Evolutionary conservation across 208 protist genomes (phyloP).

Genomic region (Leishmania lainsoni): DNA sequence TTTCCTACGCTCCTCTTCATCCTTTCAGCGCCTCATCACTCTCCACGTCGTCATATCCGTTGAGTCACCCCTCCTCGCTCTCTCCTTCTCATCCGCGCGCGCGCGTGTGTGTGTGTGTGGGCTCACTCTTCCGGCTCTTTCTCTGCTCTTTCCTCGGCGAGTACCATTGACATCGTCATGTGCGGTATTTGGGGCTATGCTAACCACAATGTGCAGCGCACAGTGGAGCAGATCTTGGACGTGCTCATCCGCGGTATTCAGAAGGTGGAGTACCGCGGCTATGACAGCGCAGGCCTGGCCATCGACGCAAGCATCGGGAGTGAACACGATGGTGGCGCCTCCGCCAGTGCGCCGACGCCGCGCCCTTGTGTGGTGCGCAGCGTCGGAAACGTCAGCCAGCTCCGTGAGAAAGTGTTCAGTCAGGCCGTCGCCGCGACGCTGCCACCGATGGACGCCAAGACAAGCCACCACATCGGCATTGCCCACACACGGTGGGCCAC

Average conservation of each 20-base stretch:
- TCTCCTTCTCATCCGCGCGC: background rate
- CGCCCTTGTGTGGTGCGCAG: slow-evolving; percentile 63
- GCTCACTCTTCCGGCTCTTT: background rate
- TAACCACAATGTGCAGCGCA: slow-evolving; percentile 43
- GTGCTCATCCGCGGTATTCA: slow-evolving; percentile 80
- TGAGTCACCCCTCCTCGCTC: background rate
- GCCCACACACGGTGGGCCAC: slow-evolving; percentile 98
- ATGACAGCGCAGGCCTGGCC: slow-evolving; percentile 95
- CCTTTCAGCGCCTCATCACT: background rate
- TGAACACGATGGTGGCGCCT: background rate
- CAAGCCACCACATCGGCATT: slow-evolving; percentile 77
- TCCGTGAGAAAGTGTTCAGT: slow-evolving; percentile 57
- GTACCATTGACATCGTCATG: slow-evolving; percentile 26
- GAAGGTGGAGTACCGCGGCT: slow-evolving; percentile 96
- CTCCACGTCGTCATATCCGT: too few relatives aligned
- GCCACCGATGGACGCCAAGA: slow-evolving; percentile 36
- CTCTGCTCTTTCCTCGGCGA: background rate
- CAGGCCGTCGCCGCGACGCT: slow-evolving; percentile 27
- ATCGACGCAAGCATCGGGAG: slow-evolving; percentile 39
- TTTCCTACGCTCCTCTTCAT: background rate
- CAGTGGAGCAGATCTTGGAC: slow-evolving; percentile 65
- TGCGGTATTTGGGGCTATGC: slow-evolving; percentile 92
- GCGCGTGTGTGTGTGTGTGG: background rate
- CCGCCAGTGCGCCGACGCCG: slow-evolving; percentile 6
- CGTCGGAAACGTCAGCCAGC: slow-evolving; percentile 79